Conservation (phyloP, 2,329 filamentous ascomycete genomes). For the Microascus cirrosus region DNA sequence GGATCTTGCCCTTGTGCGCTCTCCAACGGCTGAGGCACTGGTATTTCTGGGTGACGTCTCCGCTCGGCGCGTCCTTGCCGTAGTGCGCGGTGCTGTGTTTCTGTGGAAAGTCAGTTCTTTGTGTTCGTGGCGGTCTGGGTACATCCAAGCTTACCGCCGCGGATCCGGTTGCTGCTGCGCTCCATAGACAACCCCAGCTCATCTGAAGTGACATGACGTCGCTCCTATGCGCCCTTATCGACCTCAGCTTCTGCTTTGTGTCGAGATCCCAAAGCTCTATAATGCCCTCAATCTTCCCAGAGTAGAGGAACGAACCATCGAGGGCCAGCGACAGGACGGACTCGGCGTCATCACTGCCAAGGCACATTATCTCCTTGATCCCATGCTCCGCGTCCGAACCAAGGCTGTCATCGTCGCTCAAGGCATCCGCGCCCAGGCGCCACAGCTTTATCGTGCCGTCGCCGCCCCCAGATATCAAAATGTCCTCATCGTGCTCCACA, state of each 20-base stretch:
- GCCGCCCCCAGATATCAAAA: constrained; percentile 82
- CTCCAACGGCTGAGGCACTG: constrained; percentile 68
- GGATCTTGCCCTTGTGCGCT: constrained; percentile 77
- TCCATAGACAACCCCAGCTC: constrained; percentile 76
- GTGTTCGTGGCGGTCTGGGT: not conserved
- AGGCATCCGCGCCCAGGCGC: constrained; percentile 39
- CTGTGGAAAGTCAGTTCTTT: constrained; percentile 20
- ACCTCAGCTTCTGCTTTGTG: constrained; percentile 79
- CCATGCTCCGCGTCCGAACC: constrained; percentile 7
- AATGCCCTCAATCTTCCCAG: constrained; percentile 75
- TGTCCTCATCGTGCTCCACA: constrained; percentile 62
- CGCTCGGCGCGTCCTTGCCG: constrained; percentile 31
- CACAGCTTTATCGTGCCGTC: constrained; percentile 95
- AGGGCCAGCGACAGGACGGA: constrained; percentile 69
- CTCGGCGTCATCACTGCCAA: constrained; percentile 50
- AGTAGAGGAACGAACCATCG: constrained; percentile 87
- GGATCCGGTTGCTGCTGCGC: constrained; percentile 78
- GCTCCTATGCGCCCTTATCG: constrained; percentile 67
- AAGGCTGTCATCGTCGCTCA: constrained; percentile 2
- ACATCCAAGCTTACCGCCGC: constrained; percentile 51
- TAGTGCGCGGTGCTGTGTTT: constrained; percentile 59
- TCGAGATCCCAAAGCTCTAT: constrained; percentile 97
- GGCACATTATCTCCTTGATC: constrained; percentile 48
- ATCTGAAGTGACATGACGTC: constrained; percentile 84
- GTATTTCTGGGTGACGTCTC: constrained; percentile 65